Conservation (phyloP, 805 yeast genomes). For the Yamadazyma sp. region DNA sequence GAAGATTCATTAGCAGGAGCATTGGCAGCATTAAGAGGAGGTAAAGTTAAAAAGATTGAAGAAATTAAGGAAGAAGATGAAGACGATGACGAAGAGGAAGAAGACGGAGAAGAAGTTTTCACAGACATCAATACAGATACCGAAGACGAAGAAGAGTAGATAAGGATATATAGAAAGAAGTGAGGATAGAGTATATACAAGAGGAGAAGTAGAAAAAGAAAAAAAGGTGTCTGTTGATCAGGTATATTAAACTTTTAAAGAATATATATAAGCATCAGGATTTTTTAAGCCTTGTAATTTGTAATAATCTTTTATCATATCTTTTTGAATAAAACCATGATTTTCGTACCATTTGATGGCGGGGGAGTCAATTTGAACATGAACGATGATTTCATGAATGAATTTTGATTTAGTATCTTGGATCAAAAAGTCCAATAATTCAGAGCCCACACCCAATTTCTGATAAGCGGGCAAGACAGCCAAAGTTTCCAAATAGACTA, state of each 20-base stretch:
- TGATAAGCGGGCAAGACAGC: slow-evolving; percentile 69
- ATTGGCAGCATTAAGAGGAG: slow-evolving; percentile 66
- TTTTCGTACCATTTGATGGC: slow-evolving; percentile 51
- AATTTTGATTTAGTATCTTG: slow-evolving; percentile 53
- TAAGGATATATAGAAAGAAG: not conserved
- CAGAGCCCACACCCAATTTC: slow-evolving; percentile 56
- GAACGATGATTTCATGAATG: slow-evolving; percentile 51
- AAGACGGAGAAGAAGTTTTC: slow-evolving; percentile 40
- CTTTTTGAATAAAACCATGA: slow-evolving; percentile 45
- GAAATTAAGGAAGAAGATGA: slow-evolving; percentile 12
- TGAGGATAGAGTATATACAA: too few relatives aligned
- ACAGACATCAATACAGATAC: slow-evolving; percentile 47
- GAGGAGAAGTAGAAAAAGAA: too few relatives aligned
- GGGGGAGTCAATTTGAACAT: slow-evolving; percentile 46
- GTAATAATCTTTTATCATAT: slow-evolving; percentile 46
- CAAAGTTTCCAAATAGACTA: slow-evolving; percentile 61
- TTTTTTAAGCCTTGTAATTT: slow-evolving; percentile 40
- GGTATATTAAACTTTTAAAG: slow-evolving; percentile 22
- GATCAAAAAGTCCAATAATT: slow-evolving; percentile 54
- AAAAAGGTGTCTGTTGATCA: not conserved
- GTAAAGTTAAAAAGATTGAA: slow-evolving; percentile 41
- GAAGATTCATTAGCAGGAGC: slow-evolving; percentile 78
- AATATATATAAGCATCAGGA: slow-evolving; percentile 47
- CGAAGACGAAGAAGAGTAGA: slow-evolving; percentile 32
- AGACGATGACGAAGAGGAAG: slow-evolving; percentile 36